phyloP scores from a whole-genome alignment of 1,284 basidiomycete genomes.

The Exsudoporus floridanus region DNA sequence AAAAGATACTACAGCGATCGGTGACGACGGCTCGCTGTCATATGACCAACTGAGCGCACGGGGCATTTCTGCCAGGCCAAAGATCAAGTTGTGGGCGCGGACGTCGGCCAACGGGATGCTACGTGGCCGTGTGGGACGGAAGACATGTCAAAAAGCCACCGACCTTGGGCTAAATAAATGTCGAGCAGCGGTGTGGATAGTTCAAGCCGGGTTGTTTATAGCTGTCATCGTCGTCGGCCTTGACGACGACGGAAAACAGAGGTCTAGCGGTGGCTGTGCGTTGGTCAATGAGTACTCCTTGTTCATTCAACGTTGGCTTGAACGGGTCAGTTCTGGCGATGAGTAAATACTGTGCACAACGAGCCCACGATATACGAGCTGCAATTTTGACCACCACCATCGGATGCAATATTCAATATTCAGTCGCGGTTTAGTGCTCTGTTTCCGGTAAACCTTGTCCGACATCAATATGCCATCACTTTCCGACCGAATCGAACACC shows the following conservation, averaged over 20 bases:
- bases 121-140: neutral
- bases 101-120: neutral
- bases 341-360: neutral
- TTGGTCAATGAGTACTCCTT: too few relatives aligned
- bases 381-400: neutral
- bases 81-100: neutral
- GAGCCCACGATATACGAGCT: neutral
- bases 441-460: neutral
- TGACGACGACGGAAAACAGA: slow-evolving; percentile 6
- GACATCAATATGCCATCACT: slow-evolving; percentile 40
- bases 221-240: slow-evolving; percentile 8
- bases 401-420: neutral
- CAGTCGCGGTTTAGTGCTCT: neutral
- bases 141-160: slow-evolving; percentile 13
- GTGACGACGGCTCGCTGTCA: slow-evolving; percentile 26
- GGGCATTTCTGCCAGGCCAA: slow-evolving; percentile 20
- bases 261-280: slow-evolving; percentile 24
- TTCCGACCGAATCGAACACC: slow-evolving; percentile 45
- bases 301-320: too few relatives aligned
- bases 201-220: slow-evolving; percentile 5
- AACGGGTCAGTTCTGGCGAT: neutral
- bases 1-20: slow-evolving; percentile 7
- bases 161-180: slow-evolving; percentile 19
- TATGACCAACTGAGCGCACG: slow-evolving; percentile 23
- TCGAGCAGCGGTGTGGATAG: slow-evolving; percentile 5